Evolutionary conservation across 768 basidiomycete genomes (phyloP).

Genomic region (Suillus ampliporus): DNA sequence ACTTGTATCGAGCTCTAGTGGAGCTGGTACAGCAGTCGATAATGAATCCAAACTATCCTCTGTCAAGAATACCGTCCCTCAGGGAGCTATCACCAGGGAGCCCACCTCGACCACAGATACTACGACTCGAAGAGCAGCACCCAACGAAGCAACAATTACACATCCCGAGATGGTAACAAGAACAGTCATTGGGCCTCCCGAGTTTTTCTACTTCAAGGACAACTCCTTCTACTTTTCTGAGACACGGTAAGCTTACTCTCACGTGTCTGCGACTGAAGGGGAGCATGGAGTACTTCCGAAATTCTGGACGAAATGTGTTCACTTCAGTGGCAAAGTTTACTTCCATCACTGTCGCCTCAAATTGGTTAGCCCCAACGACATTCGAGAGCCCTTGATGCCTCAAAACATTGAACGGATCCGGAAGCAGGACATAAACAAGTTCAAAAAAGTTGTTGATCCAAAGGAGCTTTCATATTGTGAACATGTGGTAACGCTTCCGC

Average conservation of each 20-base stretch:
- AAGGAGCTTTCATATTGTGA: conserved; percentile 40
- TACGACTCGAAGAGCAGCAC: background rate
- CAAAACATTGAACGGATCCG: conserved; percentile 41
- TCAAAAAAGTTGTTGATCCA: conserved; percentile 37
- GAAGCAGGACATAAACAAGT: conserved; percentile 42
- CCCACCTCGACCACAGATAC: background rate
- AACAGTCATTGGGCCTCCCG: conserved; percentile 1
- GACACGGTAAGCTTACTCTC: background rate
- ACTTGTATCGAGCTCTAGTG: background rate
- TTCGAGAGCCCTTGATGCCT: conserved; percentile 40
- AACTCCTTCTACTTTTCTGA: background rate
- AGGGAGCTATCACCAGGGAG: background rate
- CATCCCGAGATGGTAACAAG: background rate
- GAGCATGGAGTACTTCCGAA: background rate
- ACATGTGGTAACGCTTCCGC: conserved; percentile 44
- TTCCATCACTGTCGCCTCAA: conserved; percentile 44
- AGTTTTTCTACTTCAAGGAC: conserved; percentile 4
- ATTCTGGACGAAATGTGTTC: conserved; percentile 43
- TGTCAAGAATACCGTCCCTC: background rate
- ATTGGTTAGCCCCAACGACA: conserved; percentile 47
- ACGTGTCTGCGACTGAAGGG: background rate
- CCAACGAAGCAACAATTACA: background rate
- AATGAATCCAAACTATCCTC: background rate
- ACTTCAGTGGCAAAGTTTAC: conserved; percentile 54
- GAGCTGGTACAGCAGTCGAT: background rate